Conservation (phyloP, 176 grass and related monocot genomes). For the Elaeis guineensis region DNA sequence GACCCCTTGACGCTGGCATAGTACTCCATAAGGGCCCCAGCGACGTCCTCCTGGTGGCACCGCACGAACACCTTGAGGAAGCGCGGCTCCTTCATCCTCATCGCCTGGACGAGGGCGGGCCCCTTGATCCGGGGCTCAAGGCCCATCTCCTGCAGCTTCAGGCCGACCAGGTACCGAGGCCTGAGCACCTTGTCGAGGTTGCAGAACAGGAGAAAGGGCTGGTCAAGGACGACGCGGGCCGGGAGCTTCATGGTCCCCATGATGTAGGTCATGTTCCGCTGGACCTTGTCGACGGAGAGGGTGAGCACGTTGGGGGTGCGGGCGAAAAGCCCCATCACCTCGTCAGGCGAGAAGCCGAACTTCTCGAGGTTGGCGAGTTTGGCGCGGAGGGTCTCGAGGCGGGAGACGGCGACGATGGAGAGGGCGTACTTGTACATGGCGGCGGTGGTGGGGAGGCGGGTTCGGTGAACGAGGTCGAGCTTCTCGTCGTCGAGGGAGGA, state of each 20-base stretch:
- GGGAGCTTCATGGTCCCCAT: conserved; percentile 6
- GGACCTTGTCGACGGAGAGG: conserved; percentile 14
- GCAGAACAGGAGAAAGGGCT: conserved; percentile 5
- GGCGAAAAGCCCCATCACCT: conserved; percentile 15
- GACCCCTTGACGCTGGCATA: not conserved
- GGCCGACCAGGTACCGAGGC: not conserved
- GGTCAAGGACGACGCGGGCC: not conserved
- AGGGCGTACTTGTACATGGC: conserved; percentile 16
- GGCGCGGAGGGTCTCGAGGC: conserved; percentile 6
- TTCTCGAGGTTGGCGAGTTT: conserved; percentile 16
- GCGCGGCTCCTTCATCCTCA: conserved; percentile 3
- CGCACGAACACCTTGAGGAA: conserved; percentile 7
- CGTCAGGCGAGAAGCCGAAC: conserved; percentile 5
- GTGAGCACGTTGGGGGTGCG: conserved; percentile 14
- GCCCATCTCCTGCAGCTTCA: conserved; percentile 7
- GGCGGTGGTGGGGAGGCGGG: not conserved
- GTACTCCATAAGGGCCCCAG: conserved; percentile 3
- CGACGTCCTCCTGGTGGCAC: not conserved
- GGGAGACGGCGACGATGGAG: conserved; percentile 7
- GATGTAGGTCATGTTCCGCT: conserved; percentile 17
- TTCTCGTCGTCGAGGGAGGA: conserved; percentile 14
- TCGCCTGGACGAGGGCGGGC: not conserved
- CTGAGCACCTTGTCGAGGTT: conserved; percentile 16
- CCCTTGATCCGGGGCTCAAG: not conserved
- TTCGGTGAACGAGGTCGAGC: conserved; percentile 20